Conservation (phyloP, 2,329 filamentous ascomycete genomes). For the Pseudogymnoascus sp. region DNA sequence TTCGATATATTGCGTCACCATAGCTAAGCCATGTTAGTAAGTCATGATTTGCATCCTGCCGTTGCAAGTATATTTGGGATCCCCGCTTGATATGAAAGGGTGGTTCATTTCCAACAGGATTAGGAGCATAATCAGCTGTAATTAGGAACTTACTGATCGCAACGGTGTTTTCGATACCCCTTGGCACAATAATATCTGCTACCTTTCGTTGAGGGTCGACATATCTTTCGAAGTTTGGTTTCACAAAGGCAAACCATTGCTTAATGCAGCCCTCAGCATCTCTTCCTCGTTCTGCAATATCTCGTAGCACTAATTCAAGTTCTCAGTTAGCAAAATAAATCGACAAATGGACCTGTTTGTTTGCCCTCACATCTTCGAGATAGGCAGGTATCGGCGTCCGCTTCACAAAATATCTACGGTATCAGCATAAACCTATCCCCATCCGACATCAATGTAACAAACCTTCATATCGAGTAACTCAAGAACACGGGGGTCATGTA, state of each 20-base stretch:
- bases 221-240: slow-evolving; percentile 91
- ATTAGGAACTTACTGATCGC: slow-evolving; percentile 59
- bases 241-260: slow-evolving; percentile 94
- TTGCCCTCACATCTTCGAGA: slow-evolving; percentile 66
- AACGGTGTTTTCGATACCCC: slow-evolving; percentile 89
- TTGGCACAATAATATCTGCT: slow-evolving; percentile 87
- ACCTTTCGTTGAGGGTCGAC: slow-evolving; percentile 87
- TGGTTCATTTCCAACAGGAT: background rate
- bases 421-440: slow-evolving; percentile 10
- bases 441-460: background rate
- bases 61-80: background rate
- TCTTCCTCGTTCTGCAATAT: slow-evolving; percentile 80
- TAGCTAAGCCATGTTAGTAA: slow-evolving; percentile 43
- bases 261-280: slow-evolving; percentile 95
- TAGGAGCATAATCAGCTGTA: background rate
- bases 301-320: slow-evolving; percentile 52
- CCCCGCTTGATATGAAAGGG: background rate
- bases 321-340: slow-evolving; percentile 4
- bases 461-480: slow-evolving; percentile 88
- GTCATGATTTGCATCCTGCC: background rate
- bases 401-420: slow-evolving; percentile 80
- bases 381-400: slow-evolving; percentile 87
- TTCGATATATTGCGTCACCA: slow-evolving; percentile 91
- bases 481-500: slow-evolving; percentile 79
- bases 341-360: background rate